A percentile compares a stretch with the other conserved stretches of the same genome.
phyloP scores from a whole-genome alignment of 208 protist genomes.

The Wallacemonas collosoma region DNA sequence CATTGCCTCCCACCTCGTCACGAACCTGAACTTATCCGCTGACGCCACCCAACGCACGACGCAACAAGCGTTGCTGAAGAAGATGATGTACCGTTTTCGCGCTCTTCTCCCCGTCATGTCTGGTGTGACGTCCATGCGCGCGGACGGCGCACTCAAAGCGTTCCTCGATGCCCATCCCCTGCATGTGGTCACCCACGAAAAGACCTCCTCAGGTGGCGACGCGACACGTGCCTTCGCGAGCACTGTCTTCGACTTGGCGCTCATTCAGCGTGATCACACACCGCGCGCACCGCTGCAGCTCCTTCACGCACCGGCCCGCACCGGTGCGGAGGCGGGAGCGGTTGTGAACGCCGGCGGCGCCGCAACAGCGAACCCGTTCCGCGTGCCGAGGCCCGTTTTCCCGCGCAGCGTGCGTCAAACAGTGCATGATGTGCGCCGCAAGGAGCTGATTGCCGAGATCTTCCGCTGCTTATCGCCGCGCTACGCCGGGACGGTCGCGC shows the following conservation, averaged over 20 bases:
- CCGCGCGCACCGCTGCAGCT: background rate
- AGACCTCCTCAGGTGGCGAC: background rate
- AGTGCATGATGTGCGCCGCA: slow-evolving; percentile 45
- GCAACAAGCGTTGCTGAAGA: slow-evolving; percentile 42
- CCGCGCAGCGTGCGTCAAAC: slow-evolving; percentile 47
- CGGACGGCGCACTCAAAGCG: slow-evolving; percentile 26
- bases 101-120: slow-evolving; percentile 75
- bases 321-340: background rate
- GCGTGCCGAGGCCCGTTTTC: slow-evolving; percentile 38
- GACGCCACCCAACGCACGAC: slow-evolving; percentile 23
- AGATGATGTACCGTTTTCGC: slow-evolving; percentile 48
- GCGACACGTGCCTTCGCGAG: slow-evolving; percentile 15
- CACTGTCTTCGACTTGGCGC: slow-evolving; percentile 42
- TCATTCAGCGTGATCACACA: slow-evolving; percentile 37
- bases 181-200: background rate
- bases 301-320: background rate
- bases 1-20: slow-evolving; percentile 31
- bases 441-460: slow-evolving; percentile 65
- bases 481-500: slow-evolving; percentile 31
- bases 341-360: background rate
- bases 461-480: slow-evolving; percentile 65
- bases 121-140: slow-evolving; percentile 37
- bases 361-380: slow-evolving; percentile 28
- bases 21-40: slow-evolving; percentile 19
- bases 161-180: slow-evolving; percentile 36